Percentiles rank a stretch among this genome's conserved stretches.
Conservation (phyloP, 2,329 filamentous ascomycete species). For the Venturia effusa region DNA sequence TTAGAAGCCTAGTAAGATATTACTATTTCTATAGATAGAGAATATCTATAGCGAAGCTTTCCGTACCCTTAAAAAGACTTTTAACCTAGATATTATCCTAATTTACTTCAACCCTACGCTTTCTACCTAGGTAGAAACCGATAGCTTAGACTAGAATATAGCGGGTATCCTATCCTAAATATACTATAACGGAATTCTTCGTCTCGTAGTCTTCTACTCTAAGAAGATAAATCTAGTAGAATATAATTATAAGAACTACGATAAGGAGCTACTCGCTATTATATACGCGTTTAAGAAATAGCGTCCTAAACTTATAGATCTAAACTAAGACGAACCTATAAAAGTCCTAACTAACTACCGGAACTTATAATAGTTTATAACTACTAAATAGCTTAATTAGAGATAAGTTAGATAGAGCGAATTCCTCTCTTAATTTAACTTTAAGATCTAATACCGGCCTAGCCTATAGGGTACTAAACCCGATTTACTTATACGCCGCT, state of each 20-base stretch:
- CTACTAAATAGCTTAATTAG: conserved; percentile 18
- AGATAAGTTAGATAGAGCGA: not conserved
- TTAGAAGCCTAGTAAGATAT: not conserved
- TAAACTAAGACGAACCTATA: not conserved
- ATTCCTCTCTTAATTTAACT: not conserved
- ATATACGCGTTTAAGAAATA: too few relatives aligned
- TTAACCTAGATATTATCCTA: conserved; percentile 14
- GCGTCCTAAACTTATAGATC: conserved; percentile 15
- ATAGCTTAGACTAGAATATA: conserved; percentile 14
- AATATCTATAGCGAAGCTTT: not conserved
- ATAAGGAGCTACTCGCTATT: conserved; percentile 26
- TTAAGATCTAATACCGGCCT: not conserved
- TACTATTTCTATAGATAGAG: not conserved
- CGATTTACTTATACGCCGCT: not conserved
- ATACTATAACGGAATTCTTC: conserved; percentile 8
- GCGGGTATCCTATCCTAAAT: conserved; percentile 11
- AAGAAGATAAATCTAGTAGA: conserved; percentile 16
- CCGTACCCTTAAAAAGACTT: conserved; percentile 12
- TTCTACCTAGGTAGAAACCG: conserved; percentile 14
- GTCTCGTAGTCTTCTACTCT: conserved; percentile 16
- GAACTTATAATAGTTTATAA: conserved; percentile 21
- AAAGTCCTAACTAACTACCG: conserved; percentile 19
- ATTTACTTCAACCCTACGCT: conserved; percentile 14
- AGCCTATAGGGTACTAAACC: not conserved
- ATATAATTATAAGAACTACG: too few relatives aligned